Evolutionary conservation across 1,139 yeast species (phyloP).

Genomic region (Pichia inconspicua): DNA sequence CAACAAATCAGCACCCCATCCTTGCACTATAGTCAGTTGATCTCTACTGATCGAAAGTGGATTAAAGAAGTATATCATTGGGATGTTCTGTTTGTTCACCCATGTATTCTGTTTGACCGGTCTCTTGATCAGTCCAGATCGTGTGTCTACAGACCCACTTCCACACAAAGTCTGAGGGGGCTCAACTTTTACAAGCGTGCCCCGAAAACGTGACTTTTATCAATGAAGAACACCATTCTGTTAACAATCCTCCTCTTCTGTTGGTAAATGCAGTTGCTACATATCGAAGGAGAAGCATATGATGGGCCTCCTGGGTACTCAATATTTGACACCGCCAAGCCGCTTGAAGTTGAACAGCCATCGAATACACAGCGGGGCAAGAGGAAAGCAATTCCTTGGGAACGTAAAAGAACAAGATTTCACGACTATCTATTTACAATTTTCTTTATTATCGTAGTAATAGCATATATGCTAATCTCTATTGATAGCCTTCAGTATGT

Average conservation of each 20-base stretch:
- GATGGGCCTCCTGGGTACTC: not conserved
- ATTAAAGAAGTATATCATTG: no score
- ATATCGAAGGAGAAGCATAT: not conserved
- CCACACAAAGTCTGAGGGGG: no score
- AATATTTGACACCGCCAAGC: not conserved
- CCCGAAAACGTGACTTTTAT: not conserved
- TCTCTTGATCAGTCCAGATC: no score
- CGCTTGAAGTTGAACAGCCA: not conserved
- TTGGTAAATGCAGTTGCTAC: not conserved
- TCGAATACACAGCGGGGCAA: not conserved
- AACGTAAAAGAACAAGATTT: conserved; percentile 54
- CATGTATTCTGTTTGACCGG: no score
- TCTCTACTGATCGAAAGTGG: not conserved
- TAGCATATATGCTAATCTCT: conserved; percentile 67
- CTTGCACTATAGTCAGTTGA: not conserved
- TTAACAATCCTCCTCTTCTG: not conserved
- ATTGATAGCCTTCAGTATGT: conserved; percentile 55
- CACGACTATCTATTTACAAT: conserved; percentile 71
- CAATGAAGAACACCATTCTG: not conserved
- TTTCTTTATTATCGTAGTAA: conserved; percentile 52
- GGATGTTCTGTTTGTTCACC: no score
- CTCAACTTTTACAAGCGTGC: not conserved
- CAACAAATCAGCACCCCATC: not conserved
- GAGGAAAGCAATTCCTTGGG: conserved; percentile 14
- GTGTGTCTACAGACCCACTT: no score